Conservation (phyloP, 352 stramenopile species). For the Phytophthora rubi region DNA sequence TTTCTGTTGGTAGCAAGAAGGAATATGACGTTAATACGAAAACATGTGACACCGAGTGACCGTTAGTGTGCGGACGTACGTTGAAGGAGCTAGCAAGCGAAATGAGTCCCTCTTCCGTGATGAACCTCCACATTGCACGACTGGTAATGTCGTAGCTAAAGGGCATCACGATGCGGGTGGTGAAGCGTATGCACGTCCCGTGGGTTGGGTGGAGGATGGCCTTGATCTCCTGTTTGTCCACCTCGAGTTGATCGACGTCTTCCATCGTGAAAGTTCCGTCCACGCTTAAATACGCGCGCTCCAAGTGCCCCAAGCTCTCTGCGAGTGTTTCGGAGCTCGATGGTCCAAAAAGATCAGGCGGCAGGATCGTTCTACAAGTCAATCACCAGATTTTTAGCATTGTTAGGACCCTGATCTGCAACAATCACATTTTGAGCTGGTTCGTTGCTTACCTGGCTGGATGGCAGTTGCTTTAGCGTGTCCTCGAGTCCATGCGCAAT, state of each 20-base stretch:
- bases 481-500: slow-evolving; percentile 42
- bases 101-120: slow-evolving; percentile 27
- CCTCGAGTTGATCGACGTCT: slow-evolving; percentile 22
- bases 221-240: slow-evolving; percentile 36
- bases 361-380: slow-evolving; percentile 22
- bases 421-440: neutral
- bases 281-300: slow-evolving; percentile 28
- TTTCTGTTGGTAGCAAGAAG: slow-evolving; percentile 22
- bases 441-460: slow-evolving; percentile 28
- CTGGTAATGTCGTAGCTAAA: slow-evolving; percentile 32
- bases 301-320: slow-evolving; percentile 29
- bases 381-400: slow-evolving; percentile 17
- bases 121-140: slow-evolving; percentile 32
- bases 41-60: neutral
- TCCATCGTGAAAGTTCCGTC: slow-evolving; percentile 26
- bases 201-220: slow-evolving; percentile 28
- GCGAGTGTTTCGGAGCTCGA: slow-evolving; percentile 31
- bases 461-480: slow-evolving; percentile 34
- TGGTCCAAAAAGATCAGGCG: slow-evolving; percentile 28
- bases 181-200: slow-evolving; percentile 35
- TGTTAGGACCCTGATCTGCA: slow-evolving; percentile 7
- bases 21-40: slow-evolving; percentile 5
- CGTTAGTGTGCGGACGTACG: slow-evolving; percentile 13
- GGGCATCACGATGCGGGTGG: slow-evolving; percentile 29
- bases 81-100: slow-evolving; percentile 33